phyloP scores from a whole-genome alignment of 495 filamentous ascomycete species.

The Penicillium steckii region DNA sequence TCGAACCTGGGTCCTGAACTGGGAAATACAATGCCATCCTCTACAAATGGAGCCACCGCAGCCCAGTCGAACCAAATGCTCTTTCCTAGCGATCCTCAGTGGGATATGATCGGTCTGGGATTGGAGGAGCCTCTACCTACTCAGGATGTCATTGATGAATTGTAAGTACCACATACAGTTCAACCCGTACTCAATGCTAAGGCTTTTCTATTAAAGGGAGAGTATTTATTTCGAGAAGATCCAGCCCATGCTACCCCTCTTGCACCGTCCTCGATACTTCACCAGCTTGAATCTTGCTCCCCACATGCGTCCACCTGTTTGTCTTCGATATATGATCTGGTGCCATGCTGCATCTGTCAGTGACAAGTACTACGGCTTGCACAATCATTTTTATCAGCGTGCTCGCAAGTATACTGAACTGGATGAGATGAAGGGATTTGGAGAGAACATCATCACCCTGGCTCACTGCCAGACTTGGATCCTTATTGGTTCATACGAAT shows the following conservation, averaged over 20 bases:
- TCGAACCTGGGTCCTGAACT: slow-evolving; percentile 23
- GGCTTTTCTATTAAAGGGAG: slow-evolving; percentile 49
- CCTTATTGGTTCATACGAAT: slow-evolving; percentile 81
- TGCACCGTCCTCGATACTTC: slow-evolving; percentile 83
- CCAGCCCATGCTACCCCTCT: slow-evolving; percentile 79
- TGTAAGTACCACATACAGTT: slow-evolving; percentile 55
- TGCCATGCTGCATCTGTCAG: slow-evolving; percentile 77
- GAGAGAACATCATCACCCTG: slow-evolving; percentile 80
- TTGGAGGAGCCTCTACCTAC: slow-evolving; percentile 87
- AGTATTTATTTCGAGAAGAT: slow-evolving; percentile 89
- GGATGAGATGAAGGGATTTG: slow-evolving; percentile 91
- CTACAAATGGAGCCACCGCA: slow-evolving; percentile 26
- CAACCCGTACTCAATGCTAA: slow-evolving; percentile 5
- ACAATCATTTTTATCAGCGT: slow-evolving; percentile 82
- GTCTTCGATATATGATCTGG: slow-evolving; percentile 93
- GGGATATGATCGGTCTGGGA: slow-evolving; percentile 94
- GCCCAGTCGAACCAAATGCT: slow-evolving; percentile 17
- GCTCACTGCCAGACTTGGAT: slow-evolving; percentile 81
- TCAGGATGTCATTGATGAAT: slow-evolving; percentile 84
- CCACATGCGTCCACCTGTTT: slow-evolving; percentile 81
- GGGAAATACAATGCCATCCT: slow-evolving; percentile 19
- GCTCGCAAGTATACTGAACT: slow-evolving; percentile 86
- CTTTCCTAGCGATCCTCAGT: slow-evolving; percentile 53
- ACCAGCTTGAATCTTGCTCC: slow-evolving; percentile 83
- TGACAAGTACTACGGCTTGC: slow-evolving; percentile 74